These are phyloP conservation scores for Vitis amurensis DNA, from an alignment of 164 flowering plant species.

Conservation along the genomic window DNA sequence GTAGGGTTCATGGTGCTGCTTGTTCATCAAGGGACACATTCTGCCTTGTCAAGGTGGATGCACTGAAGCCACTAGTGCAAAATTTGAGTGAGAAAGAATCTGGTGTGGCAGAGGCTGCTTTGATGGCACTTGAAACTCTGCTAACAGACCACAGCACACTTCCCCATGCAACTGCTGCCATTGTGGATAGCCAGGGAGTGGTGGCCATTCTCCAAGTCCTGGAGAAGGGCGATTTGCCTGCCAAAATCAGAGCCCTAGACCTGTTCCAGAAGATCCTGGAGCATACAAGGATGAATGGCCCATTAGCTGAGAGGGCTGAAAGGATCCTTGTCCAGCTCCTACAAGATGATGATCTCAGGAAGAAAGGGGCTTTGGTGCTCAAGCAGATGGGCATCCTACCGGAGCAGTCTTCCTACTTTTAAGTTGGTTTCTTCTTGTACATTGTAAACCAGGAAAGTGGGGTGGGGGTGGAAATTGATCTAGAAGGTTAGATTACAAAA, in stretches of 20 bases:
- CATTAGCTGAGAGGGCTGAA: constrained; percentile 15
- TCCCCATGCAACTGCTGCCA: constrained; percentile 18
- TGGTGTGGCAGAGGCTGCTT: constrained; percentile 26
- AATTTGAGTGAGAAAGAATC: constrained; percentile 16
- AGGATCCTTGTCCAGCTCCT: constrained; percentile 24
- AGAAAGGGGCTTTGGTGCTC: constrained; percentile 23
- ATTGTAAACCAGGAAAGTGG: no score
- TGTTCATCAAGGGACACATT: constrained; percentile 19
- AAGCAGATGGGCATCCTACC: constrained; percentile 21
- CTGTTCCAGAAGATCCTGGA: constrained; percentile 18
- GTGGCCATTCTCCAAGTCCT: constrained; percentile 20
- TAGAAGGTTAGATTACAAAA: no score
- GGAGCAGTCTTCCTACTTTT: constrained; percentile 29
- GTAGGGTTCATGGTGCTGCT: constrained; percentile 24
- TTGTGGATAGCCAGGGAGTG: constrained; percentile 21
- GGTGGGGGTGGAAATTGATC: no score
- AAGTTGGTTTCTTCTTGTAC: neutral
- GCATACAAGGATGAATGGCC: constrained; percentile 5
- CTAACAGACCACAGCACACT: constrained; percentile 15
- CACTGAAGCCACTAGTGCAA: constrained; percentile 21
- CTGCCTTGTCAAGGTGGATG: constrained; percentile 28
- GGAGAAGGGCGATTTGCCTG: constrained; percentile 20
- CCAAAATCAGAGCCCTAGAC: constrained; percentile 23
- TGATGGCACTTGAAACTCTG: constrained; percentile 26
- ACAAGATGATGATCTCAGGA: constrained; percentile 21